These are phyloP conservation scores for Neoarthrinium moseri DNA, from an alignment of 2,329 filamentous ascomycete genomes.

Conservation along the genomic window DNA sequence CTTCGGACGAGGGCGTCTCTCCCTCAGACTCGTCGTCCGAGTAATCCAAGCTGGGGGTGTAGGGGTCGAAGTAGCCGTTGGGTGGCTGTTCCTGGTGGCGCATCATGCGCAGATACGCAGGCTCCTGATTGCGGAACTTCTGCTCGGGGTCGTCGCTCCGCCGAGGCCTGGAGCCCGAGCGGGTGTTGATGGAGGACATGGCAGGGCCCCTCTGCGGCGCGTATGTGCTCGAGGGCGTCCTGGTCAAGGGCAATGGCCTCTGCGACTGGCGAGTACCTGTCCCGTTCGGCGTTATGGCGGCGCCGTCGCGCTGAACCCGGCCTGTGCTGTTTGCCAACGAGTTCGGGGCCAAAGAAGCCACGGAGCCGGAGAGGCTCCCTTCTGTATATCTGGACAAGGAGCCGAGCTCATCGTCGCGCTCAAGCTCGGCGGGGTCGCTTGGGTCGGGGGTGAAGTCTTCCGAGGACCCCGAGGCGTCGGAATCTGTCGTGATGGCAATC, in stretches of 20 bases:
- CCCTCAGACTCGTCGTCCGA: constrained; percentile 84
- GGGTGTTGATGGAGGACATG: constrained; percentile 42
- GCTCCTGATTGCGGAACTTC: constrained; percentile 75
- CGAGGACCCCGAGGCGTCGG: constrained; percentile 47
- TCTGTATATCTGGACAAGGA: constrained; percentile 45
- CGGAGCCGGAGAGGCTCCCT: constrained; percentile 36
- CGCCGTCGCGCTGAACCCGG: constrained; percentile 37
- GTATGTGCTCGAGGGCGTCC: constrained; percentile 79
- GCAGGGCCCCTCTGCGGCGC: constrained; percentile 60
- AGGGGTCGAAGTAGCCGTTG: constrained; percentile 73
- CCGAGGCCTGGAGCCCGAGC: constrained; percentile 44
- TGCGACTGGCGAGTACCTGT: constrained; percentile 54
- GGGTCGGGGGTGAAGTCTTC: constrained; percentile 44
- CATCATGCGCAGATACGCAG: constrained; percentile 90
- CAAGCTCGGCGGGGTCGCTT: constrained; percentile 44
- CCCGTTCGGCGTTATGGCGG: constrained; percentile 24
- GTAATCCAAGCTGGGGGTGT: constrained; percentile 66
- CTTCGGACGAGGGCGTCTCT: constrained; percentile 83
- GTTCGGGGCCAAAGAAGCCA: constrained; percentile 41
- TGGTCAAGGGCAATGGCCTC: constrained; percentile 60
- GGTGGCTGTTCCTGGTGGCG: constrained; percentile 65
- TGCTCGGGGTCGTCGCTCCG: constrained; percentile 45
- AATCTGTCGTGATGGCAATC: constrained; percentile 39
- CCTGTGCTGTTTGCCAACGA: constrained; percentile 41
- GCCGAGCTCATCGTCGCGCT: constrained; percentile 49